Conservation (phyloP, 2,329 filamentous ascomycete species). For the Cordyceps tenuipes region DNA sequence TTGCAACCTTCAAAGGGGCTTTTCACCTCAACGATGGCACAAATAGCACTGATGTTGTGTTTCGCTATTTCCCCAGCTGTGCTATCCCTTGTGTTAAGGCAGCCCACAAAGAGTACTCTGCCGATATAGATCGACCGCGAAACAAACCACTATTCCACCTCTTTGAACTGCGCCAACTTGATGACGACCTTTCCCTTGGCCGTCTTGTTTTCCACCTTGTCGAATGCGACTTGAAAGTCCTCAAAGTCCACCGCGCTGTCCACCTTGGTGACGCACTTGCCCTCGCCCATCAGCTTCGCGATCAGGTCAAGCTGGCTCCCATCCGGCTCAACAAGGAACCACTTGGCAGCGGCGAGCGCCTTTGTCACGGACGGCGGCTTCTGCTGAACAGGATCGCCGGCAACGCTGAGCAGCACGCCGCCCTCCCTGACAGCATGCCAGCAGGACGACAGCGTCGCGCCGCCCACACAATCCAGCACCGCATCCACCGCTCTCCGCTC, state of each 20-base stretch:
- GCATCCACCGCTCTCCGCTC: constrained; percentile 24
- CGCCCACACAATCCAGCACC: constrained; percentile 30
- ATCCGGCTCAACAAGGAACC: constrained; percentile 30
- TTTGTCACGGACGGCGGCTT: constrained; percentile 24
- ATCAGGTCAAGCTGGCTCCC: constrained; percentile 29
- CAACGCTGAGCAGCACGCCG: constrained; percentile 27
- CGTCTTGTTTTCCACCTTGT: constrained; percentile 26
- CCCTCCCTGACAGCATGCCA: constrained; percentile 29
- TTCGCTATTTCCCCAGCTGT: too few species aligned
- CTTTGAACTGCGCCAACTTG: constrained; percentile 17
- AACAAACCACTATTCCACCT: background rate
- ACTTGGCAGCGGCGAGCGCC: constrained; percentile 22
- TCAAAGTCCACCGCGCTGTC: constrained; percentile 32
- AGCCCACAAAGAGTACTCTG: too few species aligned
- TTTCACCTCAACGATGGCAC: too few species aligned
- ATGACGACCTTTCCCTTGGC: constrained; percentile 33
- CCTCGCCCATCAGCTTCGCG: constrained; percentile 24
- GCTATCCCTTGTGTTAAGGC: too few species aligned
- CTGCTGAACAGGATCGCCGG: constrained; percentile 20
- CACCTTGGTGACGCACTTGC: constrained; percentile 25
- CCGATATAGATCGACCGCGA: too few species aligned
- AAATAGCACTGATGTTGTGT: too few species aligned
- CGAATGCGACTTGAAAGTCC: constrained; percentile 30
- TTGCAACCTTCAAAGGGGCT: too few species aligned
- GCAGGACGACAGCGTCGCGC: constrained; percentile 22